Percentiles rank a stretch among this genome's conserved stretches.
Conservation (phyloP, 768 basidiomycete species). For the Sporobolomyces pararoseus region DNA sequence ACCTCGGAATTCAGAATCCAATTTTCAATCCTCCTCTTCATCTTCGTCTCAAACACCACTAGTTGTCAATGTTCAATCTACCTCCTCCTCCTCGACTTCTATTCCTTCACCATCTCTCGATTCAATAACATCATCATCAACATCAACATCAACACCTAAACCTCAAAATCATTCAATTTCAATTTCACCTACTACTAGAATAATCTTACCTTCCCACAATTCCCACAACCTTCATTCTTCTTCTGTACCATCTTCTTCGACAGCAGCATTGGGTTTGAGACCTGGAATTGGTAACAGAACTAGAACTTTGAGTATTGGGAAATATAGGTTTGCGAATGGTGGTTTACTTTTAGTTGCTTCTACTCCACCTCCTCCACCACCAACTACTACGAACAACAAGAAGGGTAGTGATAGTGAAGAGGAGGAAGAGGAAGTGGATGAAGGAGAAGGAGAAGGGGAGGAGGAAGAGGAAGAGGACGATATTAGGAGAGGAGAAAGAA, state of each 20-base stretch:
- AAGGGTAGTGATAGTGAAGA: constrained; percentile 46
- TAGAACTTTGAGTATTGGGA: constrained; percentile 23
- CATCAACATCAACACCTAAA: neutral
- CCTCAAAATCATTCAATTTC: no score
- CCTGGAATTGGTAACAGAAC: neutral
- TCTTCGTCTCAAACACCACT: no score
- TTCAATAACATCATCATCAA: no score
- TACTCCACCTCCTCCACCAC: constrained; percentile 39
- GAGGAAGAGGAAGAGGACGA: neutral
- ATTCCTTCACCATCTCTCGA: no score
- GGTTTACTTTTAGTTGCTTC: constrained; percentile 22
- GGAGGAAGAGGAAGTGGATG: constrained; percentile 47
- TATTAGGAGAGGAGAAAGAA: neutral
- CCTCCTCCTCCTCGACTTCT: no score
- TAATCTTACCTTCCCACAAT: no score
- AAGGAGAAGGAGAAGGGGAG: constrained; percentile 16
- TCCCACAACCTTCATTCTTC: no score
- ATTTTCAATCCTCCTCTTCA: neutral
- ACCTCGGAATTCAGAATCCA: neutral
- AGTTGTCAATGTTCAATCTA: no score
- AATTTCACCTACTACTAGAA: neutral
- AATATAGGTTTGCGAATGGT: constrained; percentile 9
- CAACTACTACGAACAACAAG: constrained; percentile 36
- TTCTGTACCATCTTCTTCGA: no score
- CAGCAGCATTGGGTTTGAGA: no score